These are phyloP conservation scores for Phialocephala subalpina DNA, from an alignment of 2,329 filamentous ascomycete genomes.

Conservation along the genomic window DNA sequence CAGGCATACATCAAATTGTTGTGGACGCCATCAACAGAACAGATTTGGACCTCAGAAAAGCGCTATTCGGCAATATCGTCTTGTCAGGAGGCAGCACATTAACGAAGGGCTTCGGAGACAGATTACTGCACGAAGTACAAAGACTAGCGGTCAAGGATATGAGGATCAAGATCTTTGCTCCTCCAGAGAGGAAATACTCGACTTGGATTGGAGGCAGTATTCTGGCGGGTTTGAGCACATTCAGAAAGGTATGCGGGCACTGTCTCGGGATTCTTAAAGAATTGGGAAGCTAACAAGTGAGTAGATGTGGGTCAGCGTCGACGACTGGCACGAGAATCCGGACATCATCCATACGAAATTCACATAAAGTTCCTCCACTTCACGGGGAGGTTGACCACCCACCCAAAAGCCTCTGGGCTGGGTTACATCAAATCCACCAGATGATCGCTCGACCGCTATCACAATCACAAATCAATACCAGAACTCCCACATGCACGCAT, in stretches of 20 bases:
- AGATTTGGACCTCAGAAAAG: slow-evolving; percentile 93
- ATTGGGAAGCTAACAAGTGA: slow-evolving; percentile 22
- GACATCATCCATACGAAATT: slow-evolving; percentile 99
- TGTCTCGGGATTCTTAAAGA: slow-evolving; percentile 16
- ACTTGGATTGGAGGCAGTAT: slow-evolving; percentile 99
- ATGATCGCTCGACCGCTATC: too few species aligned
- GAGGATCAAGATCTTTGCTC: slow-evolving; percentile 99
- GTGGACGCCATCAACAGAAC: slow-evolving; percentile 95
- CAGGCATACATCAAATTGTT: slow-evolving; percentile 96
- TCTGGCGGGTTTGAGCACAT: slow-evolving; percentile 93
- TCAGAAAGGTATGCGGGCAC: slow-evolving; percentile 80
- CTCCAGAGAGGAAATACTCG: slow-evolving; percentile 96
- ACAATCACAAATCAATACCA: background rate
- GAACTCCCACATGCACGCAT: background rate
- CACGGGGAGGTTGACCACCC: background rate
- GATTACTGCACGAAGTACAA: slow-evolving; percentile 91
- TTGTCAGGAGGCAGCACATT: slow-evolving; percentile 95
- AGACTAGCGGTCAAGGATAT: slow-evolving; percentile 96
- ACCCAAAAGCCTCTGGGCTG: background rate
- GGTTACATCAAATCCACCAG: background rate
- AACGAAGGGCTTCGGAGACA: slow-evolving; percentile 95
- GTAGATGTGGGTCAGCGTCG: slow-evolving; percentile 99
- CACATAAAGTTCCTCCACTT: slow-evolving; percentile 59
- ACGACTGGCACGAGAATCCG: slow-evolving; percentile 99
- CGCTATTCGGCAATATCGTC: slow-evolving; percentile 95